Evolutionary conservation across 2,329 filamentous ascomycete species (phyloP), one percentile per base, ranked within the genome.

Genomic region (Apiospora arundinis): DNA sequence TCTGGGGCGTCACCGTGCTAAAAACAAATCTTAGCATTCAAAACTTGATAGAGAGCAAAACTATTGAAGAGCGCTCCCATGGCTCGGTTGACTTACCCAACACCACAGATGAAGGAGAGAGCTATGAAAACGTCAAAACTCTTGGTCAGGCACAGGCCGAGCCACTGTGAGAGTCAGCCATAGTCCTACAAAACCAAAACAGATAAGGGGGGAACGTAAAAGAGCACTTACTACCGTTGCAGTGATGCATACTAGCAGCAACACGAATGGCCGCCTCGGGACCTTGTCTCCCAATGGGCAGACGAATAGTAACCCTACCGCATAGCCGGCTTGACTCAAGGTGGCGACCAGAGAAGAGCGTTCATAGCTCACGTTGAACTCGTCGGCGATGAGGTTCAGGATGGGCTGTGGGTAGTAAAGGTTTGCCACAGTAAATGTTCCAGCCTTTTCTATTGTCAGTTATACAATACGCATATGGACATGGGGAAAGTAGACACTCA

Each of bases 401-500:
- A 92, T 91, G 0, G 91, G 91, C 74, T 92, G 91, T 44, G 86
- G 89, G 78, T 92, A 92, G 80, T 93, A 93, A 14, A 93, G 82
- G 76, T 92, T 92, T 21, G 91, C 91, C 23, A 92, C 91, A 2
- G 90, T 91, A 75, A 91, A 88, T n/a, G 88, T 86, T 2, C 80
- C 80, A 46, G 83, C 81, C 82, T 80, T 45, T 69, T 32, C n/a
- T 1, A 23, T 25, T 46, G 69, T 60, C 42, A 46, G 25, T 12
- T 32, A 40, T 18, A 1, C 9, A 3, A 6, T 28, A 21, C 11
- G 25, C 45, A 8, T 42, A 44, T 6, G 18, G 25, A n/a, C 32
- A 37, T 18, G 60, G 14, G 25, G 25, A 1, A 2, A 2, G 21
- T 25, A 25, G 21, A 18, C 6, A 16, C 81, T 74, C 75, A 87